Percentiles rank a stretch among this genome's conserved stretches.
Evolutionary conservation across 129 eudicot species (phyloP).

Genomic region (Tanacetum coccineum): DNA sequence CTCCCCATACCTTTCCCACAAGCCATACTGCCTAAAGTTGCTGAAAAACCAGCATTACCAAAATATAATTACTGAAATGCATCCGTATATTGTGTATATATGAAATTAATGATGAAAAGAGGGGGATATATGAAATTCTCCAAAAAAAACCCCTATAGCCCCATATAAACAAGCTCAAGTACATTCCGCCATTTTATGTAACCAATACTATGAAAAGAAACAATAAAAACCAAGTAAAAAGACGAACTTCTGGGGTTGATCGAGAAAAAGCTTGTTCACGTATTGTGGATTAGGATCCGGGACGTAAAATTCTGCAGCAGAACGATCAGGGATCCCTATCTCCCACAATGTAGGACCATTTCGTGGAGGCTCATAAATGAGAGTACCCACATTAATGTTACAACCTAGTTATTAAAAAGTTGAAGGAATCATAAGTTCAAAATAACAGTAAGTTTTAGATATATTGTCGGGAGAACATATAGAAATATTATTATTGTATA

Average conservation of each 20-base stretch:
- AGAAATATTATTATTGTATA: neutral
- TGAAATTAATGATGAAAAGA: too few relatives aligned
- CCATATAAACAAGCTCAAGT: too few relatives aligned
- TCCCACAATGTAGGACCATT: slow-evolving; percentile 96
- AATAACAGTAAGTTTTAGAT: neutral
- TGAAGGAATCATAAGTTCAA: neutral
- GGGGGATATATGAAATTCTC: too few relatives aligned
- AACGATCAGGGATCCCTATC: slow-evolving; percentile 89
- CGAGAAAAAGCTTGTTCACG: slow-evolving; percentile 56
- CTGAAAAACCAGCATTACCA: slow-evolving; percentile 6
- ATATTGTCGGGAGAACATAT: neutral
- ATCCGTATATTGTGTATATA: neutral
- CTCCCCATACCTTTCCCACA: slow-evolving; percentile 89
- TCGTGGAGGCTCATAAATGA: slow-evolving; percentile 79
- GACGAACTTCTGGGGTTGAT: slow-evolving; percentile 77
- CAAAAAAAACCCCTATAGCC: too few relatives aligned
- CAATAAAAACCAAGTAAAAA: neutral
- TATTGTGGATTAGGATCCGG: slow-evolving; percentile 78
- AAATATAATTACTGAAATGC: neutral
- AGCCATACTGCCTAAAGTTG: slow-evolving; percentile 91
- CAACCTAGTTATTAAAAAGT: slow-evolving; percentile 41
- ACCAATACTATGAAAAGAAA: too few relatives aligned
- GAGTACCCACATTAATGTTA: slow-evolving; percentile 45
- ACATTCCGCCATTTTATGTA: too few relatives aligned
- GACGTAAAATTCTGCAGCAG: slow-evolving; percentile 76